Percentiles rank a stretch among this genome's conserved stretches.
These are phyloP conservation scores for Ceraceosorus bombacis DNA, from an alignment of 1,284 basidiomycete genomes.

Conservation along the genomic window DNA sequence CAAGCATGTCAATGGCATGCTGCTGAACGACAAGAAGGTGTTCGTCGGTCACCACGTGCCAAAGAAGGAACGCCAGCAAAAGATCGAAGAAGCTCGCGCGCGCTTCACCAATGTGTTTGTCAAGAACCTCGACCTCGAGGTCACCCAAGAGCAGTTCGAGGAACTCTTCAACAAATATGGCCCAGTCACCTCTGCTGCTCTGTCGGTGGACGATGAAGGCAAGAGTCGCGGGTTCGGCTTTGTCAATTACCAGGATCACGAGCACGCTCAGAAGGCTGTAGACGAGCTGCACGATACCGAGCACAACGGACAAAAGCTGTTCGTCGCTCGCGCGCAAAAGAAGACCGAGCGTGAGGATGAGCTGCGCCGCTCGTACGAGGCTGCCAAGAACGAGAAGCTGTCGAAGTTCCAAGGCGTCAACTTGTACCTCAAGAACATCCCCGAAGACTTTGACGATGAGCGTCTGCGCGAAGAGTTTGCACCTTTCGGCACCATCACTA, in stretches of 20 bases:
- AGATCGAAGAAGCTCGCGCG: slow-evolving; percentile 92
- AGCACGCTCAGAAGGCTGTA: slow-evolving; percentile 82
- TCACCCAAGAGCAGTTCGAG: slow-evolving; percentile 79
- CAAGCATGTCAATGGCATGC: slow-evolving; percentile 98
- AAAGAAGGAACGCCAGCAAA: slow-evolving; percentile 72
- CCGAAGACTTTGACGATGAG: slow-evolving; percentile 49
- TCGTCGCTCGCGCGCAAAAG: slow-evolving; percentile 95
- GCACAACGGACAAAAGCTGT: slow-evolving; percentile 79
- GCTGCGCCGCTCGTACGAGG: slow-evolving; percentile 83
- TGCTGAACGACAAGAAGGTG: slow-evolving; percentile 81
- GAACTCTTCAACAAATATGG: slow-evolving; percentile 75
- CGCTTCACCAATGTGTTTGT: slow-evolving; percentile 98
- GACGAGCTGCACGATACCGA: slow-evolving; percentile 85
- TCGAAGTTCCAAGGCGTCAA: slow-evolving; percentile 99
- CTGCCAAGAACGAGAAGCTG: slow-evolving; percentile 91
- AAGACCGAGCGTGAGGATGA: slow-evolving; percentile 98
- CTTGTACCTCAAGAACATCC: slow-evolving; percentile 92
- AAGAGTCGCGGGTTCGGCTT: slow-evolving; percentile 94
- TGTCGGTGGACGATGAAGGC: slow-evolving; percentile 68
- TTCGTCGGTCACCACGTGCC: slow-evolving; percentile 97
- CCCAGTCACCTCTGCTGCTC: slow-evolving; percentile 77
- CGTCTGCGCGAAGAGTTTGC: slow-evolving; percentile 65
- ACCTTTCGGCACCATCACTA: slow-evolving; percentile 92
- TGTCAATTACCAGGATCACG: slow-evolving; percentile 90
- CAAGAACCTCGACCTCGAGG: slow-evolving; percentile 87